A percentile compares a stretch with the other conserved stretches of the same genome.
phyloP scores from a whole-genome alignment of 2,329 filamentous ascomycete species.

The Scedosporium apiospermum region DNA sequence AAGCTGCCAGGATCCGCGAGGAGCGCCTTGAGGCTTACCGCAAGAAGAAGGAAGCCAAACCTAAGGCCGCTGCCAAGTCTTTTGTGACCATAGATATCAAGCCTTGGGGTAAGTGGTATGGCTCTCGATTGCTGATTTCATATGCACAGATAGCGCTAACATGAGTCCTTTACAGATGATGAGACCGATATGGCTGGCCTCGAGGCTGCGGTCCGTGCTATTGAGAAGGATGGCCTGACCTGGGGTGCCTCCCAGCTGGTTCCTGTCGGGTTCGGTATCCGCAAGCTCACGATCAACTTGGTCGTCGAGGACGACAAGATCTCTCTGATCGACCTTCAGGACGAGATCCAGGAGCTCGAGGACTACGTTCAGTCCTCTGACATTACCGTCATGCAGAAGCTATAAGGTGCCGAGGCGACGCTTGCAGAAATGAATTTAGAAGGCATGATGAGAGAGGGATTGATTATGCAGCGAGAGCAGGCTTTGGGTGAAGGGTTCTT shows the following conservation, averaged over 20 bases:
- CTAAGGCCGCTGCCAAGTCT: conserved; percentile 90
- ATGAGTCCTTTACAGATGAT: conserved; percentile 49
- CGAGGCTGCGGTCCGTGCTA: conserved; percentile 69
- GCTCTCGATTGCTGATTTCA: not conserved
- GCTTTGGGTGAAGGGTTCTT: too few species aligned
- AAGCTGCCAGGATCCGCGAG: conserved; percentile 75
- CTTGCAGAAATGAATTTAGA: too few species aligned
- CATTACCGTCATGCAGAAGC: conserved; percentile 27
- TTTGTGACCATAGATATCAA: conserved; percentile 94
- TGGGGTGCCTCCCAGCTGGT: conserved; percentile 92
- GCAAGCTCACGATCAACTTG: conserved; percentile 98
- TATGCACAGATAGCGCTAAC: conserved; percentile 15
- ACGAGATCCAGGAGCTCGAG: conserved; percentile 73
- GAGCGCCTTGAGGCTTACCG: conserved; percentile 88
- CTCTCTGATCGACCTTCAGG: conserved; percentile 76
- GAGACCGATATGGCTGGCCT: conserved; percentile 86
- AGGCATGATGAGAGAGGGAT: too few species aligned
- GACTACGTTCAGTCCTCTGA: conserved; percentile 95
- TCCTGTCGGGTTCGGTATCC: conserved; percentile 91
- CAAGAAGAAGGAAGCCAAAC: conserved; percentile 93
- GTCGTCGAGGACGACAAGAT: conserved; percentile 73
- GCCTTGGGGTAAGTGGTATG: conserved; percentile 77
- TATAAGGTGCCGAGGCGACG: too few species aligned
- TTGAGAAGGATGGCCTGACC: conserved; percentile 87
- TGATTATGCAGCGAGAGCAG: too few species aligned